Evolutionary conservation across 148 eudicot genomes (phyloP).

Genomic region (Cornus suecica): DNA sequence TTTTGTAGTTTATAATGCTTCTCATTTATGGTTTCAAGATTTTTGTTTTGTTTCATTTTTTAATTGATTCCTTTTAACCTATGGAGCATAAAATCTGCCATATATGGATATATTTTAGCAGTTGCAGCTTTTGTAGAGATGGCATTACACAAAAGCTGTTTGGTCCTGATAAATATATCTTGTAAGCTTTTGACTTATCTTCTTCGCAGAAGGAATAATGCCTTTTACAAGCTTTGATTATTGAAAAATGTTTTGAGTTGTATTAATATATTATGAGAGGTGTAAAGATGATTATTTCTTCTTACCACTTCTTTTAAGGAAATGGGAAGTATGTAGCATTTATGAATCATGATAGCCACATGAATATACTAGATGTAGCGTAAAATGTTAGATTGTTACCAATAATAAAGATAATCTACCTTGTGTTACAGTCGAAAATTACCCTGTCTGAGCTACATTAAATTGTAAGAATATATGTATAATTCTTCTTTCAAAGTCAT

Average conservation of each 20-base stretch:
- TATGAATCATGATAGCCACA: no score
- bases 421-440: background rate
- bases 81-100: background rate
- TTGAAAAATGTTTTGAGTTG: no score
- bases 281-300: background rate
- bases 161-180: no score
- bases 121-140: no score
- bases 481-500: background rate
- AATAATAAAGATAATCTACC: background rate
- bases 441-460: background rate
- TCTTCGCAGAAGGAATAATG: no score
- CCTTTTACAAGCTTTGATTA: no score
- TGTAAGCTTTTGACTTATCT: no score
- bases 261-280: no score
- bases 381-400: background rate
- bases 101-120: background rate
- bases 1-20: background rate
- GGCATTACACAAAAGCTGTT: no score
- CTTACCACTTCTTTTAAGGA: background rate
- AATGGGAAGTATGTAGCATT: background rate
- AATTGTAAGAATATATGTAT: no score
- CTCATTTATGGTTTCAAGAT: background rate
- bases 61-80: background rate
- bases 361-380: no score
- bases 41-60: background rate